These are phyloP conservation scores for Rosa hybrid DNA, from an alignment of 331 rosid species.

Conservation along the genomic window DNA sequence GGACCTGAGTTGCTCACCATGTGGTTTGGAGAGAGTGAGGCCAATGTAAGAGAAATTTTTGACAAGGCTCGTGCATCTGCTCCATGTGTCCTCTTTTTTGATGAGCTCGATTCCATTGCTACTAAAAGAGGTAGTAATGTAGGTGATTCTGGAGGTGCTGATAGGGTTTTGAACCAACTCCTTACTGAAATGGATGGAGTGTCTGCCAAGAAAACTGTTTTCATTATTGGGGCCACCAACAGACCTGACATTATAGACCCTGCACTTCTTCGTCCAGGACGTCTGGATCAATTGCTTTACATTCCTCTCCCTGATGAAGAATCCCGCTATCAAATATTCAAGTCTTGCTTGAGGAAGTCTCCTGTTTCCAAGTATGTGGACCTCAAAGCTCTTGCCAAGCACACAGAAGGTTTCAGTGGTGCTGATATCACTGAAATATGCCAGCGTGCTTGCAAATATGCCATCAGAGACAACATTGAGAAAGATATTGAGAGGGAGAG, in stretches of 20 bases:
- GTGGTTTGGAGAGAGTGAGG: conserved; percentile 26
- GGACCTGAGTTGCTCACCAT: conserved; percentile 22
- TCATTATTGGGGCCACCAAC: not conserved
- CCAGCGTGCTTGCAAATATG: conserved; percentile 17
- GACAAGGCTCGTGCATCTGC: conserved; percentile 18
- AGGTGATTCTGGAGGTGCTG: not conserved
- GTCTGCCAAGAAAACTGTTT: conserved; percentile 4
- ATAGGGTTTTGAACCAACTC: conserved; percentile 16
- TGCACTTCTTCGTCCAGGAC: conserved; percentile 22
- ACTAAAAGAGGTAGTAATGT: not conserved
- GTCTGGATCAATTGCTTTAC: conserved; percentile 11
- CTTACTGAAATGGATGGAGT: conserved; percentile 15
- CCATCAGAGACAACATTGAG: conserved; percentile 18
- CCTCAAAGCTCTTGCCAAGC: conserved; percentile 3
- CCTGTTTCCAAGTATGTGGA: not conserved
- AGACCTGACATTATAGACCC: conserved; percentile 22
- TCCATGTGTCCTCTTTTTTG: conserved; percentile 20
- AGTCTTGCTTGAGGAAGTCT: conserved; percentile 10
- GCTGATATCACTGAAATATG: conserved; percentile 6
- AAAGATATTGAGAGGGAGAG: conserved; percentile 10
- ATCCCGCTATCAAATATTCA: conserved; percentile 8
- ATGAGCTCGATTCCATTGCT: conserved; percentile 27
- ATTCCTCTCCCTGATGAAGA: conserved; percentile 21
- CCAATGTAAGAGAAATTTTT: conserved; percentile 14
- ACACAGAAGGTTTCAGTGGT: conserved; percentile 13